phyloP scores from a whole-genome alignment of 2,329 filamentous ascomycete species.

The Raffaelea deltoideospora region DNA sequence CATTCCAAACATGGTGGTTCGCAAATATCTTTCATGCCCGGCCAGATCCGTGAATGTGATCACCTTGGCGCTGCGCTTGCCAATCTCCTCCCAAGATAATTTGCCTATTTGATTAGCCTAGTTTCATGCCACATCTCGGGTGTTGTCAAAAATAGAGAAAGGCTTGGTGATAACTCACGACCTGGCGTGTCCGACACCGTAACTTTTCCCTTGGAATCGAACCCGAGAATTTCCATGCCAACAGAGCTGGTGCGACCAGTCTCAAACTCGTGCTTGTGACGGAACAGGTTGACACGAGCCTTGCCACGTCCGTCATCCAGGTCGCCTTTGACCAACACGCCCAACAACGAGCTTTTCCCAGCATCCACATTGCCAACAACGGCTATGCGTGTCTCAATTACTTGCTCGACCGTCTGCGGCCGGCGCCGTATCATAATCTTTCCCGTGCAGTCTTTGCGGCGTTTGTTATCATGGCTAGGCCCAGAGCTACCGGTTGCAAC shows the following conservation, averaged over 20 bases:
- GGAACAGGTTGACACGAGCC: slow-evolving; percentile 87
- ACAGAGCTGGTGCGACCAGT: slow-evolving; percentile 91
- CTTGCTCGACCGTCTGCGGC: slow-evolving; percentile 62
- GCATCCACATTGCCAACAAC: slow-evolving; percentile 97
- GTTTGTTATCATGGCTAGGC: not conserved
- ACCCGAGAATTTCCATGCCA: slow-evolving; percentile 98
- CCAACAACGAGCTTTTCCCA: slow-evolving; percentile 90
- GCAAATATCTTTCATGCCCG: slow-evolving; percentile 86
- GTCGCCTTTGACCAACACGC: slow-evolving; percentile 87
- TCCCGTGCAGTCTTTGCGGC: slow-evolving; percentile 47
- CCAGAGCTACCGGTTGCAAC: too few relatives aligned
- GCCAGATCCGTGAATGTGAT: slow-evolving; percentile 93
- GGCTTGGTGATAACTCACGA: slow-evolving; percentile 42
- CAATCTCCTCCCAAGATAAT: slow-evolving; percentile 95
- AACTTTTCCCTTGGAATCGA: slow-evolving; percentile 73
- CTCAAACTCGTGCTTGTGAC: slow-evolving; percentile 96
- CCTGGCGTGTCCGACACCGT: slow-evolving; percentile 70
- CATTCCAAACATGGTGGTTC: slow-evolving; percentile 91
- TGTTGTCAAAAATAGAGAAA: not conserved
- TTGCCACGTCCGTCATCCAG: slow-evolving; percentile 90
- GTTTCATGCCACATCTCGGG: not conserved
- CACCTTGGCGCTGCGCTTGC: slow-evolving; percentile 85
- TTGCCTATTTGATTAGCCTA: slow-evolving; percentile 22
- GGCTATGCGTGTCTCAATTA: slow-evolving; percentile 90
- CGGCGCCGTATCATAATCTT: slow-evolving; percentile 71